These are phyloP conservation scores for Aspergillus conjunctus DNA, from an alignment of 495 filamentous ascomycete genomes.

Conservation along the genomic window DNA sequence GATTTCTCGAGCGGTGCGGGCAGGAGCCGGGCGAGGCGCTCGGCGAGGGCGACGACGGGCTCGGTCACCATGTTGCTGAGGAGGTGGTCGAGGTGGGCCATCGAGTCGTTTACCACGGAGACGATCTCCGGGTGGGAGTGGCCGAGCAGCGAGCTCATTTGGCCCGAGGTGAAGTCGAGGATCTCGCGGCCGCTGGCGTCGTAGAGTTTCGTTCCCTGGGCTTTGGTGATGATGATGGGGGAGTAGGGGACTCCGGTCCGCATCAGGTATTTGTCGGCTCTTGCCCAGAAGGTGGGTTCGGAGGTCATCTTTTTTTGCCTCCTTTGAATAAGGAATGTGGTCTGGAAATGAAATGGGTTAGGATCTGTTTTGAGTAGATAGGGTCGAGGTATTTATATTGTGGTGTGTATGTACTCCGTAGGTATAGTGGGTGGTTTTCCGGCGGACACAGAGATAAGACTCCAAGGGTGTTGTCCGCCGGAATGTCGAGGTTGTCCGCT, in stretches of 20 bases:
- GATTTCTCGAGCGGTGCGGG: conserved; percentile 53
- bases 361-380: not conserved
- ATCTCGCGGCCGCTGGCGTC: conserved; percentile 36
- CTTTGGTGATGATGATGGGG: conserved; percentile 33
- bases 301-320: conserved; percentile 6
- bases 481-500: not conserved
- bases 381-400: not conserved
- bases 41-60: conserved; percentile 51
- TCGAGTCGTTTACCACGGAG: conserved; percentile 44
- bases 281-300: conserved; percentile 26
- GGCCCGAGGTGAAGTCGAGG: conserved; percentile 58
- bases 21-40: conserved; percentile 46
- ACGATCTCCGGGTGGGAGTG: conserved; percentile 61
- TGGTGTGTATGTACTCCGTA: not conserved
- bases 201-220: conserved; percentile 35
- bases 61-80: conserved; percentile 56
- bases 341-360: not conserved
- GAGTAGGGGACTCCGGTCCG: conserved; percentile 33
- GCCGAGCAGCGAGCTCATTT: conserved; percentile 59
- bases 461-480: not conserved
- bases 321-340: not conserved
- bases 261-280: conserved; percentile 32
- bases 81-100: conserved; percentile 53
- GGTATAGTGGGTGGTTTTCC: not conserved
- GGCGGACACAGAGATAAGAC: not conserved